Base-by-base conservation (phyloP, 148 eudicot genomes). In the Rhododendron vialii region DNA sequence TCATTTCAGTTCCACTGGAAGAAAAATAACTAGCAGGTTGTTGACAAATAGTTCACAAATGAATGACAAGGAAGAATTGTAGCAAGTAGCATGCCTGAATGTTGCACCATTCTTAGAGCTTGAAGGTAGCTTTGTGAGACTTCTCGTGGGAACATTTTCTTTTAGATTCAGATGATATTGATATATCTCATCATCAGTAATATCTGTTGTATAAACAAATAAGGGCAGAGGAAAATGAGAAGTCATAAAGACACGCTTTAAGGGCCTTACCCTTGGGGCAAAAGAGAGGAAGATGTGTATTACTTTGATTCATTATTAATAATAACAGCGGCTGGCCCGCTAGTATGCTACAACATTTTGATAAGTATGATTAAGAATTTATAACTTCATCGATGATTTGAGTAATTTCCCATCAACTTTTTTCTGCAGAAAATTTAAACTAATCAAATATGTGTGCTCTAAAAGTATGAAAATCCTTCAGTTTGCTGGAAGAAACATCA, bases 1-100 rank as follows among this genome's bases (percentile, higher is more conserved):
- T 93, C 81, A 92, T 93, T 92, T 95, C 96, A 88, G 96, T 95
- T 85, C 99, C 99, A 93, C 98, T 96, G 91, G 84, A 88, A 82
- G 67, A 81, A 82, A 85, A 45, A 85, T 10, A 81, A 76, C 26
- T 38, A 53, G 28, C 83, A 86, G 50, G 59, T 45, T 82, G 38
- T 45, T 50, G 61, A 45, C 15, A 59, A 55, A 38, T 57, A 51
- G 57, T 81, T 55, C 48, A 53, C 35, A 80, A 38, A 86, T 57
- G 0, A 50, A 67, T 51, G 36, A 82, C 7, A 73, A 48, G 85
- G 84, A 81, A 24, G 35, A 10, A 76, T 28, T 65, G 51, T 69
- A 86, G 69, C 53, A 28, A 75, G 75, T 80, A 82, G 80, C 89
- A 81, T 90, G 87, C 98, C 99, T 94, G 90, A 96, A 95, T 86